Percentiles rank a stretch among this genome's conserved stretches.
phyloP scores from a whole-genome alignment of 2,329 filamentous ascomycete species.

The Venturiaceae sp. region DNA sequence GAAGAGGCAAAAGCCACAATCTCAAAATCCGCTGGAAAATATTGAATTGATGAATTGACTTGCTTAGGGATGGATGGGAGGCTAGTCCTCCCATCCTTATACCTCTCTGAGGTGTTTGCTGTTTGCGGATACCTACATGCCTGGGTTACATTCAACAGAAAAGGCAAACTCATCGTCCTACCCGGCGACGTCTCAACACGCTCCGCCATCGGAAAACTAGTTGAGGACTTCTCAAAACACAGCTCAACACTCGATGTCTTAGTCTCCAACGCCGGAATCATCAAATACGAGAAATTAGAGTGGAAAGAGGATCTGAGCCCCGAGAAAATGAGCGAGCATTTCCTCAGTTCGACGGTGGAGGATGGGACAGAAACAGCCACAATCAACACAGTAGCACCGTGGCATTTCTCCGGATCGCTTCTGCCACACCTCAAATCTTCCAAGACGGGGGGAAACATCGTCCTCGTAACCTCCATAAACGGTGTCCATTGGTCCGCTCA shows the following conservation, averaged over 20 bases:
- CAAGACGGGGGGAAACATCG: background rate
- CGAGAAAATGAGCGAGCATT: background rate
- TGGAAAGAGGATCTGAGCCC: conserved; percentile 23
- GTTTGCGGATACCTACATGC: too few relatives aligned
- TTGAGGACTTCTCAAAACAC: conserved; percentile 28
- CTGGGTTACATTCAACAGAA: conserved; percentile 14
- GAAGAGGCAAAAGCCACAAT: conserved; percentile 27
- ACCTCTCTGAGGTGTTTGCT: too few relatives aligned
- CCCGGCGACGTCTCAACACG: conserved; percentile 57
- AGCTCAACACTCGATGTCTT: conserved; percentile 44
- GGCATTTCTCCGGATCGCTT: background rate
- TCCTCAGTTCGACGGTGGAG: background rate
- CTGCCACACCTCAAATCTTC: background rate
- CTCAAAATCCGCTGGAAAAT: conserved; percentile 41
- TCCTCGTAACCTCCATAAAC: background rate
- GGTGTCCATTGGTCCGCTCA: background rate
- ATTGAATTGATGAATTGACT: too few relatives aligned
- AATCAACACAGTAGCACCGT: background rate
- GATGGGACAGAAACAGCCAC: background rate
- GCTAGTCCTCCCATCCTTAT: too few relatives aligned
- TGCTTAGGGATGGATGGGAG: too few relatives aligned
- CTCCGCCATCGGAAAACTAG: conserved; percentile 46
- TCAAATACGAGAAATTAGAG: conserved; percentile 46
- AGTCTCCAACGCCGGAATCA: conserved; percentile 52
- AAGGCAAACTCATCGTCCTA: conserved; percentile 40